These are phyloP conservation scores for Tetradesmus obliquus DNA, from an alignment of 139 green algal species.

Conservation along the genomic window DNA sequence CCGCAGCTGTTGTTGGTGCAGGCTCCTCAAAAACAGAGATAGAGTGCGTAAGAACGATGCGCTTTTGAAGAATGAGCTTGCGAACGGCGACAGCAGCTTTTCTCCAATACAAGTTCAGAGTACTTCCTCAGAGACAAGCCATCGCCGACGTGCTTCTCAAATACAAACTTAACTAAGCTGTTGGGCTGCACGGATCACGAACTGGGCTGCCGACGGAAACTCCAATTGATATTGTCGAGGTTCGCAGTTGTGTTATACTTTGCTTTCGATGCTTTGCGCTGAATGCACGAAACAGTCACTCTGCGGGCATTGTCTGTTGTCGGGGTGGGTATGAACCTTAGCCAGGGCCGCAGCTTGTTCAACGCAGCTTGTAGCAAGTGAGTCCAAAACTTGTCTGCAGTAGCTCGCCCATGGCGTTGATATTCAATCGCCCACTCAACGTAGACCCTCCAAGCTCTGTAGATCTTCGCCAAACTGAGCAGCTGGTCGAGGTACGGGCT, in stretches of 20 bases:
- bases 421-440: constrained; percentile 45
- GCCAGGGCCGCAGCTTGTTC: background rate
- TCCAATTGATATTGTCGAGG: background rate
- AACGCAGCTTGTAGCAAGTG: background rate
- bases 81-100: background rate
- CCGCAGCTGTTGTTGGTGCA: background rate
- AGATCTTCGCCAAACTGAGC: constrained; percentile 56
- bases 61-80: background rate
- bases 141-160: background rate
- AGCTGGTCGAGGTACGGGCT: constrained; percentile 59
- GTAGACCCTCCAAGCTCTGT: constrained; percentile 33
- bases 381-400: background rate
- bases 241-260: background rate
- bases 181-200: background rate
- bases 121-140: background rate
- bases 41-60: no score
- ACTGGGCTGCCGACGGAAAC: background rate
- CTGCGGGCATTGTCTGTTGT: no score
- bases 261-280: background rate
- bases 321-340: background rate
- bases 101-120: background rate
- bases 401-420: constrained; percentile 6
- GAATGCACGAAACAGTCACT: no score
- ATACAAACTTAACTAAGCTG: background rate
- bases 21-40: no score